phyloP scores from a whole-genome alignment of 73 alveolate species.

The Paramecium primaurelia region DNA sequence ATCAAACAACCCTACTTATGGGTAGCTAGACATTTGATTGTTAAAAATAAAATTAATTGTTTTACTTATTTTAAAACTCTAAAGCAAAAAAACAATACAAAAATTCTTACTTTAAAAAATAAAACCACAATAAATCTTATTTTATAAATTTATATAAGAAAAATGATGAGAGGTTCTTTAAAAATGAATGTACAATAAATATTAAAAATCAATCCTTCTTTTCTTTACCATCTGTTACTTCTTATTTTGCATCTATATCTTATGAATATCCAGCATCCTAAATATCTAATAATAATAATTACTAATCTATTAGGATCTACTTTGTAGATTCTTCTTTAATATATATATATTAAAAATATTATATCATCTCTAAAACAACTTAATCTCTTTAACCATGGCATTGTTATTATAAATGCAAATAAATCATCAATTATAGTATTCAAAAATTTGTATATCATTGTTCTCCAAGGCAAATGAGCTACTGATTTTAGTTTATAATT shows the following conservation, averaged over 20 bases:
- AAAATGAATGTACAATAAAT: not conserved
- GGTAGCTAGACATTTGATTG: not conserved
- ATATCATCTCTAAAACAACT: slow-evolving; percentile 99
- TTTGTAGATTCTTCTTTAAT: slow-evolving; percentile 91
- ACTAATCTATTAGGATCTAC: slow-evolving; percentile 79
- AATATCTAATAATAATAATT: not conserved
- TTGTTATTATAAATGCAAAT: slow-evolving; percentile 93
- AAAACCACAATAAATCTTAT: not conserved
- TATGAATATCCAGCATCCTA: not conserved
- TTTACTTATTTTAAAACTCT: not conserved
- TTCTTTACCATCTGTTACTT: not conserved
- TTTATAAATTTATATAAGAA: not conserved
- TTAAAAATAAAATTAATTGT: not conserved
- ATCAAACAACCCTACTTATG: not conserved
- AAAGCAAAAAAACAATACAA: not conserved
- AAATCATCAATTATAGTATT: slow-evolving; percentile 98
- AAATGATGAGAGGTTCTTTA: not conserved
- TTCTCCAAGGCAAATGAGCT: slow-evolving; percentile 99
- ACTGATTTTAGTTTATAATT: slow-evolving; percentile 97
- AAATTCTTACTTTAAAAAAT: not conserved
- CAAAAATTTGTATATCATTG: slow-evolving; percentile 93
- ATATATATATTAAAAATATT: slow-evolving; percentile 94
- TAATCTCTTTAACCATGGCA: slow-evolving; percentile 90
- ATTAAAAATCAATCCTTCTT: not conserved
- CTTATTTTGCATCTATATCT: not conserved